Base-by-base conservation (phyloP, 2,329 filamentous ascomycete genomes). In the Lasiodiplodia gonubiensis region DNA sequence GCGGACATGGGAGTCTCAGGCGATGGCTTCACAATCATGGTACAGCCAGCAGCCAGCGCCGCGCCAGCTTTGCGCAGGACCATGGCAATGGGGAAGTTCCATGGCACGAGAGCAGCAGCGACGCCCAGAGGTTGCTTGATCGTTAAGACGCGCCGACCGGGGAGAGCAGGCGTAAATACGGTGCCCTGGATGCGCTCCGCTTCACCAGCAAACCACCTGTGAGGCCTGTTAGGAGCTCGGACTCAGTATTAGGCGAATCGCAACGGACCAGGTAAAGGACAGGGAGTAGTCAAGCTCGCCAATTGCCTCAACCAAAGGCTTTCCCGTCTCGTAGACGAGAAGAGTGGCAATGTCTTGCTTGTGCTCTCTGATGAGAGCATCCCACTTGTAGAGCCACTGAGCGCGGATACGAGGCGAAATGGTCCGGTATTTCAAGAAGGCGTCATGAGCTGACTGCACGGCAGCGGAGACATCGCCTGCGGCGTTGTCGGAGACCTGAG, bases 101-200 rank as follows among this genome's bases (percentile, higher is more conserved):
- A 92, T 4, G 90, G 90, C 1, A 92, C 89, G 18, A 92, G 79
- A 0, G 89, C 90, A 0, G 85, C 89, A 0, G 86, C 84, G 12
- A 91, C 89, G 66, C 90, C 90, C 68, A 92, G 84, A 0, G 90
- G 90, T 77, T 92, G 90, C 80, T 94, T 94, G 71, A 93, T 85
- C 0, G 89, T 90, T 68, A 94, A 86, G 2, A 89, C 84, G 10
- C 90, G 83, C 5, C 91, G 82, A 37, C 88, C 87, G 0, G 90
- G 87, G 0, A 86, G 79, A 0, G 90, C 81, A 0, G 89, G 84
- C 0, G 84, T 82, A 53, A 87, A 85, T 3, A 89, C 84, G 0
- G 84, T 84, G 16, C 91, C 90, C 30, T 85, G 83, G 16, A 89
- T 84, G 37, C 87, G 81, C 76, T 89, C 81, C 74, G 86, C 86